A percentile compares a stretch with the other conserved stretches of the same genome.
Evolutionary conservation across 2,329 filamentous ascomycete species (phyloP).

Genomic region (Pestalotiopsis sp.): DNA sequence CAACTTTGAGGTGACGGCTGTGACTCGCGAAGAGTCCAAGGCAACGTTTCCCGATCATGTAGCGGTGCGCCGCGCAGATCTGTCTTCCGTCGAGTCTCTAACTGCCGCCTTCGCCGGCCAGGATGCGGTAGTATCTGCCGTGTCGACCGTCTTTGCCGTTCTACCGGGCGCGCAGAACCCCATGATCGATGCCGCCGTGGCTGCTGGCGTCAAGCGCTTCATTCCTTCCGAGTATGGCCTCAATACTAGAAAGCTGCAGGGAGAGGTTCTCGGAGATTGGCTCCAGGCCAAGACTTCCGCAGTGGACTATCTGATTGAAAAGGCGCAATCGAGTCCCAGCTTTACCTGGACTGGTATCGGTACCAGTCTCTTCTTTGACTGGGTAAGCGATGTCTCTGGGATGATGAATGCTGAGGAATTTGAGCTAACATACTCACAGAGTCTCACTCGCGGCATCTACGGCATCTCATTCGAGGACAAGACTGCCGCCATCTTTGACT

Average conservation of each 20-base stretch:
- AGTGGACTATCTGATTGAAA: constrained; percentile 47
- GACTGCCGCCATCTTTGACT: constrained; percentile 49
- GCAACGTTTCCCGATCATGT: constrained; percentile 34
- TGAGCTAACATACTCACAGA: not conserved
- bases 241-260: constrained; percentile 25
- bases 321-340: constrained; percentile 36
- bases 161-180: constrained; percentile 44
- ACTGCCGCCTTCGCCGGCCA: constrained; percentile 53
- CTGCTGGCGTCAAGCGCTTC: constrained; percentile 62
- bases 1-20: constrained; percentile 52
- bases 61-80: constrained; percentile 47
- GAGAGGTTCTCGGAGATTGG: constrained; percentile 1
- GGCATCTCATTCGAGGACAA: constrained; percentile 44
- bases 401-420: not conserved
- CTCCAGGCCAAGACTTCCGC: not conserved
- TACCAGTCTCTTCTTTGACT: constrained; percentile 55
- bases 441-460: not conserved
- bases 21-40: constrained; percentile 49
- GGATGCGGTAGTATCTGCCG: constrained; percentile 55
- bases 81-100: constrained; percentile 47
- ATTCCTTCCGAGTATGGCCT: constrained; percentile 60
- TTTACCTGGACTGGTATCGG: constrained; percentile 55
- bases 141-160: constrained; percentile 29
- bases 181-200: constrained; percentile 60
- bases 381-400: constrained; percentile 29